These are phyloP conservation scores for Plasmodium vivax DNA, from an alignment of 169 alveolate species.

Conservation along the genomic window DNA sequence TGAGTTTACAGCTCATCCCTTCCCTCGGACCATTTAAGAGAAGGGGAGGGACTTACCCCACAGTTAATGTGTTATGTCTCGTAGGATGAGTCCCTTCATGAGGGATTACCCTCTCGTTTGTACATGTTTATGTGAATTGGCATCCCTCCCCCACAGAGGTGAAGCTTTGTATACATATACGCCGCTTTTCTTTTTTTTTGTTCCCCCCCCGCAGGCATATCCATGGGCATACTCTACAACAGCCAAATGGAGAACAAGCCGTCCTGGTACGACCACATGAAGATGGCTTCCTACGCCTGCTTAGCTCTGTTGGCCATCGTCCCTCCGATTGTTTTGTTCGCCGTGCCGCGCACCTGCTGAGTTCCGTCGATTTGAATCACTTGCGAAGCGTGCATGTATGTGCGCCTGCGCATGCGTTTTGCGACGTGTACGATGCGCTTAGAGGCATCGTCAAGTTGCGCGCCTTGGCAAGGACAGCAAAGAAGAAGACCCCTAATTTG, in stretches of 20 bases:
- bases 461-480: not conserved
- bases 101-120: not conserved
- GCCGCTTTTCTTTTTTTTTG: not conserved
- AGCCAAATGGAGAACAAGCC: slow-evolving; percentile 82
- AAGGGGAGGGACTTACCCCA: not conserved
- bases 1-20: not conserved
- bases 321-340: slow-evolving; percentile 48
- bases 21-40: not conserved
- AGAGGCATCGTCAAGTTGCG: not conserved
- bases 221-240: slow-evolving; percentile 82
- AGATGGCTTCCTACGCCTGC: slow-evolving; percentile 51
- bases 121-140: not conserved
- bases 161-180: not conserved
- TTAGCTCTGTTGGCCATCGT: slow-evolving; percentile 34
- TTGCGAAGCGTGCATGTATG: slow-evolving; percentile 1
- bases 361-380: not conserved
- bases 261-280: slow-evolving; percentile 78
- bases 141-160: not conserved
- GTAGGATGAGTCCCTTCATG: not conserved
- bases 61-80: not conserved
- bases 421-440: not conserved
- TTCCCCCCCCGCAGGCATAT: slow-evolving; percentile 75
- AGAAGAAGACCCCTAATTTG: not conserved
- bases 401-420: not conserved
- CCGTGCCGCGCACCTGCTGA: slow-evolving; percentile 47